Evolutionary conservation across 306 rosid species (phyloP).

Genomic region (Prinsepia uniflora): DNA sequence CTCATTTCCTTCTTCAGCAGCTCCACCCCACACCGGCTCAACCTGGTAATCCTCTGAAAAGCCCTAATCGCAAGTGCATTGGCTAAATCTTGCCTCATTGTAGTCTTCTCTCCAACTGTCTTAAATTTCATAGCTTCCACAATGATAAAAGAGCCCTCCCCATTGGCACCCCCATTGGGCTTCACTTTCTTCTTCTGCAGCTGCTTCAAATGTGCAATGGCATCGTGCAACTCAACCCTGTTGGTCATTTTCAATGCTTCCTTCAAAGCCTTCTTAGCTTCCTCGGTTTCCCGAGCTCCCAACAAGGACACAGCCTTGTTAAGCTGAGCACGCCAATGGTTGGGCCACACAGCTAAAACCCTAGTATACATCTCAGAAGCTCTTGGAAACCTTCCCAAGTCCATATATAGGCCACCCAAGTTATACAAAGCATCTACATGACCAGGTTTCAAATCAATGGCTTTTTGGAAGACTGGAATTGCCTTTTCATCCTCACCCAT

Average conservation of each 20-base stretch:
- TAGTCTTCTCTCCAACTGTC: conserved; percentile 72
- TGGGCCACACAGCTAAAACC: conserved; percentile 92
- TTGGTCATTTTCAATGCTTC: conserved; percentile 97
- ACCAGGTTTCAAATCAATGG: conserved; percentile 92
- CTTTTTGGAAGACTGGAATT: conserved; percentile 91
- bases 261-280: conserved; percentile 83
- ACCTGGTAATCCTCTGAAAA: conserved; percentile 85
- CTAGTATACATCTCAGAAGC: conserved; percentile 98
- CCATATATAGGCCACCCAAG: conserved; percentile 97
- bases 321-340: conserved; percentile 99
- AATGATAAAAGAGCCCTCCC: conserved; percentile 54
- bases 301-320: conserved; percentile 94
- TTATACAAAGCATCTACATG: conserved; percentile 93
- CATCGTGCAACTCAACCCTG: conserved; percentile 94
- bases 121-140: conserved; percentile 70
- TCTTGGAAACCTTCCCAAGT: conserved; percentile 84
- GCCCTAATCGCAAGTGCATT: conserved; percentile 74
- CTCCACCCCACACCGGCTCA: conserved; percentile 81
- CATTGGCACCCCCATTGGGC: conserved; percentile 51
- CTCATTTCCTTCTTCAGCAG: conserved; percentile 84
- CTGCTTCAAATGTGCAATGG: conserved; percentile 91
- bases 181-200: conserved; percentile 88
- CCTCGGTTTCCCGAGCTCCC: conserved; percentile 92
- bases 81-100: conserved; percentile 57
- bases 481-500: conserved; percentile 94